Conservation (phyloP, 1,139 yeast genomes). For the Pichia inconspicua region DNA sequence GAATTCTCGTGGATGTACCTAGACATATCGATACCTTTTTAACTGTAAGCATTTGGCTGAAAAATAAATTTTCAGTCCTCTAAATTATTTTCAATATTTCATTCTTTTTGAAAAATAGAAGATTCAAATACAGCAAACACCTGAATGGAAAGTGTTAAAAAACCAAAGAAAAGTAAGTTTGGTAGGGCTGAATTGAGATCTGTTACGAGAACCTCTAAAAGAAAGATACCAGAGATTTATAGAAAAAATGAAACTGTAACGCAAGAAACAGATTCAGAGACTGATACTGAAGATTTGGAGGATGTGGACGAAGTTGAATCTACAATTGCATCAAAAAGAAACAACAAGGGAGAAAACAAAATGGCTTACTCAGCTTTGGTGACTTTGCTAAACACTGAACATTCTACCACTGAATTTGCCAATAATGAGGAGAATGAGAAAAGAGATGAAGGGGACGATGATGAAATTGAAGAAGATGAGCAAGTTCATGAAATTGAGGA, state of each 20-base stretch:
- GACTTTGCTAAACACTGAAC: slow-evolving; percentile 57
- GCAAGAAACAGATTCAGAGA: slow-evolving; percentile 15
- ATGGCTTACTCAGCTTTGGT: slow-evolving; percentile 71
- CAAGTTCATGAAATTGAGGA: slow-evolving; percentile 30
- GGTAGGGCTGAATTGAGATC: slow-evolving; percentile 56
- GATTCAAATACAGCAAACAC: too few species aligned
- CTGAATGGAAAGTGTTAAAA: slow-evolving; percentile 2
- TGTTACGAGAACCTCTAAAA: slow-evolving; percentile 41
- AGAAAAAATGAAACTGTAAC: slow-evolving; percentile 14
- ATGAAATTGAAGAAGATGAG: slow-evolving; percentile 33
- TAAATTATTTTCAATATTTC: too few species aligned
- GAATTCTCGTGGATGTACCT: too few species aligned
- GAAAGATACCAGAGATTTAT: slow-evolving; percentile 18
- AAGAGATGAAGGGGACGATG: slow-evolving; percentile 27
- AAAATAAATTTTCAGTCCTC: too few species aligned
- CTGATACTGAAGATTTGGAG: slow-evolving; percentile 14
- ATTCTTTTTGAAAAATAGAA: too few species aligned
- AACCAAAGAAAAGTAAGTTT: slow-evolving; percentile 30
- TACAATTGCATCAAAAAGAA: slow-evolving; percentile 16
- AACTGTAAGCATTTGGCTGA: too few species aligned
- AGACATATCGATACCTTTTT: too few species aligned
- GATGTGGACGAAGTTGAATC: slow-evolving; percentile 13
- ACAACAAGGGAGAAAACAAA: slow-evolving; percentile 28
- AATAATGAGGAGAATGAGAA: slow-evolving; percentile 26
- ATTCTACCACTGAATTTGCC: slow-evolving; percentile 24